These are phyloP conservation scores for Hygrophila difformis DNA, from an alignment of 257 asterid species.

Conservation along the genomic window DNA sequence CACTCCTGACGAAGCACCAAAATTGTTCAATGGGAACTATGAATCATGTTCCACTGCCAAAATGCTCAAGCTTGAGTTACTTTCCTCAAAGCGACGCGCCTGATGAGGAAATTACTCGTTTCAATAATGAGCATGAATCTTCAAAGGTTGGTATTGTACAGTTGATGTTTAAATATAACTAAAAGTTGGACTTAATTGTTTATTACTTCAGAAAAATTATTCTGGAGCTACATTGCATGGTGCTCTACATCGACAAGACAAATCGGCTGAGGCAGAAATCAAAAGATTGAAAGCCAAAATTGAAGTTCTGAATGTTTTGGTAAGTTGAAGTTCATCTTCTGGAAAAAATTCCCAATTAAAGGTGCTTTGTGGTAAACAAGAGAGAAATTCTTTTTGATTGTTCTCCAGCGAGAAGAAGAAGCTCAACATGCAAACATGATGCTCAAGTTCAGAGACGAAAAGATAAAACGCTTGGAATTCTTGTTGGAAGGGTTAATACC, in stretches of 20 bases:
- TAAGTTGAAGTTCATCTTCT: constrained; percentile 17
- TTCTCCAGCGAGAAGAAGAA: constrained; percentile 48
- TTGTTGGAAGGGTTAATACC: constrained; percentile 39
- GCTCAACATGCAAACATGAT: constrained; percentile 38
- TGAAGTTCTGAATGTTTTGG: constrained; percentile 42
- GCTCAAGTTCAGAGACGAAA: constrained; percentile 48
- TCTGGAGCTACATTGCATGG: constrained; percentile 37
- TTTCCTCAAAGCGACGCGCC: constrained; percentile 27
- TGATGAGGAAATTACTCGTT: constrained; percentile 22
- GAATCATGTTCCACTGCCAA: constrained; percentile 22
- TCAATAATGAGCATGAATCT: constrained; percentile 20
- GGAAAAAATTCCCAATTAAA: background rate
- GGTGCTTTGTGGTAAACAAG: constrained; percentile 11
- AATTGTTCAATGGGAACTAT: constrained; percentile 23
- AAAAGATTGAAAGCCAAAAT: constrained; percentile 45
- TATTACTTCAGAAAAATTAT: constrained; percentile 36
- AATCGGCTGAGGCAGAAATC: constrained; percentile 39
- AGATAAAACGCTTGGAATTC: constrained; percentile 42
- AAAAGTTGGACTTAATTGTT: constrained; percentile 10
- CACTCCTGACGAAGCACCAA: constrained; percentile 55
- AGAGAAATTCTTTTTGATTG: constrained; percentile 27
- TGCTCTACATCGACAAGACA: constrained; percentile 36
- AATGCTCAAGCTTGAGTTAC: constrained; percentile 25
- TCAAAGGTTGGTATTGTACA: constrained; percentile 18
- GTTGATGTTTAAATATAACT: constrained; percentile 23